A percentile compares a stretch with the other conserved stretches of the same genome.
Conservation (phyloP, 225 moss, liverwort and hornwort genomes). For the Anthoceros angustus region DNA sequence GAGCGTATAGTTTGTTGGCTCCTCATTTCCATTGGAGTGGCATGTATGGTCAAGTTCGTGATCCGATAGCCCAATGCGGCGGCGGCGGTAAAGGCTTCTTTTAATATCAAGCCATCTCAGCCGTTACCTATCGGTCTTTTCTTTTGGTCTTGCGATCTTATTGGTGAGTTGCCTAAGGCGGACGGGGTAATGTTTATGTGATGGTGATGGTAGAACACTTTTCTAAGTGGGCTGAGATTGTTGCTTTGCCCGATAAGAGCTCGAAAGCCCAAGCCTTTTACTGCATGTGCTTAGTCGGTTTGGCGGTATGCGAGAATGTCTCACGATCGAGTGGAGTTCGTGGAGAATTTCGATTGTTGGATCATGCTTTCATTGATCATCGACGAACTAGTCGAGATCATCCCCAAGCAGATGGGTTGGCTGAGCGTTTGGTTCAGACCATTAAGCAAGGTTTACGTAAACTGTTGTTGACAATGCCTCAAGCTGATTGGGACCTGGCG, state of each 20-base stretch:
- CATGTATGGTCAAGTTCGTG: no score
- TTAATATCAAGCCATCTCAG: background rate
- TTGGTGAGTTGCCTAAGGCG: background rate
- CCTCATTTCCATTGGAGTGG: no score
- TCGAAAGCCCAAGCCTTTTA: background rate
- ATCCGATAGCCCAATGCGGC: no score
- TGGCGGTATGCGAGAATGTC: background rate
- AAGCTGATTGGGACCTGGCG: background rate
- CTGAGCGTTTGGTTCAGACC: background rate
- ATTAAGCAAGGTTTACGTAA: background rate
- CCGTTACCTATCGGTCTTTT: slow-evolving; percentile 3
- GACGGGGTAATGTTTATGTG: background rate
- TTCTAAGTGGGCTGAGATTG: slow-evolving; percentile 7
- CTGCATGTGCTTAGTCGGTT: background rate
- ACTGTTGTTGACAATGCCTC: no score
- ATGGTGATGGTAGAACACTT: slow-evolving; percentile 3
- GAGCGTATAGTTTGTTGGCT: no score
- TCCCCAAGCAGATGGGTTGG: no score
- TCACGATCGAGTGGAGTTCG: no score
- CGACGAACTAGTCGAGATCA: no score
- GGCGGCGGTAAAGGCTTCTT: background rate
- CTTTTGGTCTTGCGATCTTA: background rate
- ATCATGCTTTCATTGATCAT: no score
- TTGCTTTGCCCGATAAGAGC: background rate
- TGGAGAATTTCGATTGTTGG: background rate